These are phyloP conservation scores for Lactuca sativa DNA, from an alignment of 129 eudicot genomes.

Conservation along the genomic window DNA sequence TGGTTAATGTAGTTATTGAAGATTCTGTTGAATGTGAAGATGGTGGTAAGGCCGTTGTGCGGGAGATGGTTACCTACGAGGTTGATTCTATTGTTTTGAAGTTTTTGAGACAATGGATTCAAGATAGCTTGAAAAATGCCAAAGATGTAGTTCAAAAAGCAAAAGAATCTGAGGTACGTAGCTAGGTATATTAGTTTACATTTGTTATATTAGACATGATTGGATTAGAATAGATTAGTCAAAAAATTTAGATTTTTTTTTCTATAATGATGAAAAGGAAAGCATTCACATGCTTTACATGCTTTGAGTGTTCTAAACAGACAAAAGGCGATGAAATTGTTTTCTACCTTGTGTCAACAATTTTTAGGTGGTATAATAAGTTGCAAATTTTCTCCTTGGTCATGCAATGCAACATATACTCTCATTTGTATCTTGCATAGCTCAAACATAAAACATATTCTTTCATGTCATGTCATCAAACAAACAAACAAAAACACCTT, in stretches of 20 bases:
- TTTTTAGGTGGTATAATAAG: neutral
- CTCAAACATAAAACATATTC: too few species aligned
- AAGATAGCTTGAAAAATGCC: conserved; percentile 56
- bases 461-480: neutral
- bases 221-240: neutral
- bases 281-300: too few species aligned
- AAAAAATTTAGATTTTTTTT: neutral
- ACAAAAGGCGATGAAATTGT: neutral
- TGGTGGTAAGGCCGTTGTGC: conserved; percentile 67
- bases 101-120: conserved; percentile 63
- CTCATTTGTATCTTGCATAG: too few species aligned
- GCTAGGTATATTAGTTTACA: neutral
- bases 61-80: conserved; percentile 80
- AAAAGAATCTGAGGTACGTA: conserved; percentile 79
- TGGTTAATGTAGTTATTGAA: conserved; percentile 85
- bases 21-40: conserved; percentile 83
- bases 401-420: neutral
- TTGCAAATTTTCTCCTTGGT: neutral
- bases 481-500: neutral
- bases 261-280: too few species aligned
- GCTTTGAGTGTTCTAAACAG: too few species aligned
- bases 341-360: neutral
- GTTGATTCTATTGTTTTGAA: conserved; percentile 63
- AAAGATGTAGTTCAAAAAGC: conserved; percentile 57
- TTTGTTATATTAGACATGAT: too few species aligned